Percentiles rank a stretch among this genome's conserved stretches.
These are phyloP conservation scores for Vanderwaltozyma verrucispora DNA, from an alignment of 805 yeast species.

Conservation along the genomic window DNA sequence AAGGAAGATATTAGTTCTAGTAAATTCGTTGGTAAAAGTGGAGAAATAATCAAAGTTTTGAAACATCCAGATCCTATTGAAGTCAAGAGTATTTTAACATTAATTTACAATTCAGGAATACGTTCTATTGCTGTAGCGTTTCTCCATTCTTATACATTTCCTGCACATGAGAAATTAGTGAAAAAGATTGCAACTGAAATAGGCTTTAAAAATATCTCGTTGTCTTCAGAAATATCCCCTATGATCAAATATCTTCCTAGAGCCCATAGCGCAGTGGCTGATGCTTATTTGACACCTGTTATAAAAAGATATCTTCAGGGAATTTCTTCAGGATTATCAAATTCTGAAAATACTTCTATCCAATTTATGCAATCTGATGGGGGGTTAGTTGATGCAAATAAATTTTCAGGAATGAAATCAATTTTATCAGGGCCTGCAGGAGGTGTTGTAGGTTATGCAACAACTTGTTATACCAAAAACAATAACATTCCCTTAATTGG, in stretches of 20 bases:
- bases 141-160: constrained; percentile 63
- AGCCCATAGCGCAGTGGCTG: constrained; percentile 70
- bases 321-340: constrained; percentile 51
- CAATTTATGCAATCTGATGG: constrained; percentile 97
- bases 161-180: constrained; percentile 53
- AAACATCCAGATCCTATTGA: constrained; percentile 38
- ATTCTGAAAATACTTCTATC: constrained; percentile 38
- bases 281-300: constrained; percentile 76
- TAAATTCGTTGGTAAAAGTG: constrained; percentile 49
- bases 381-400: constrained; percentile 75
- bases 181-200: constrained; percentile 50
- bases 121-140: constrained; percentile 63
- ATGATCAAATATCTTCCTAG: constrained; percentile 71
- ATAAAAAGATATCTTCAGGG: constrained; percentile 53
- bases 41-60: constrained; percentile 54
- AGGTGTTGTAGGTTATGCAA: constrained; percentile 89
- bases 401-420: constrained; percentile 81
- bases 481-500: constrained; percentile 59
- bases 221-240: constrained; percentile 61
- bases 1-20: constrained; percentile 16
- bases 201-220: constrained; percentile 61
- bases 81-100: constrained; percentile 33
- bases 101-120: constrained; percentile 46
- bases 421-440: constrained; percentile 96
- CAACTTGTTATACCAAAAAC: constrained; percentile 58